These are phyloP conservation scores for Tricholoma matsutake DNA, from an alignment of 768 basidiomycete genomes.

Conservation along the genomic window DNA sequence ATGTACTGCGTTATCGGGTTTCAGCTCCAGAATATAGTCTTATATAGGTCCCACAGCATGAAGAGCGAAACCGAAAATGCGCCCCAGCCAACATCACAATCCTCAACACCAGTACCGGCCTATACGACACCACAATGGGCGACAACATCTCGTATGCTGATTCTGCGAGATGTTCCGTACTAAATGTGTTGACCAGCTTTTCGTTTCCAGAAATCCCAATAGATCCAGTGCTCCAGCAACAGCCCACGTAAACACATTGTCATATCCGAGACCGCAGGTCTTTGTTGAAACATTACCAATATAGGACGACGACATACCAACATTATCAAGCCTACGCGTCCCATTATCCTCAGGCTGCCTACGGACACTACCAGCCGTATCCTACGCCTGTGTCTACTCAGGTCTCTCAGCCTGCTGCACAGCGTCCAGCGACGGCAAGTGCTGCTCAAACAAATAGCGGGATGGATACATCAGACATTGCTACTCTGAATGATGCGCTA, in stretches of 20 bases:
- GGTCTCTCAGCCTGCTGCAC: conserved; percentile 20
- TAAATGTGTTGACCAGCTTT: not conserved
- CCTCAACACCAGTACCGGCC: conserved; percentile 21
- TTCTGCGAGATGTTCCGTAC: not conserved
- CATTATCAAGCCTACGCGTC: conserved; percentile 45
- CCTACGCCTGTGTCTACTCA: conserved; percentile 31
- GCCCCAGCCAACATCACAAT: conserved; percentile 25
- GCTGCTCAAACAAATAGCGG: conserved; percentile 22
- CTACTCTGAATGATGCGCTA: conserved; percentile 79
- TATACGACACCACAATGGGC: conserved; percentile 32
- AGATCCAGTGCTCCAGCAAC: conserved; percentile 65
- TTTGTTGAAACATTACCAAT: conserved; percentile 18
- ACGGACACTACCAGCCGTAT: conserved; percentile 46
- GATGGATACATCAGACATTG: conserved; percentile 67
- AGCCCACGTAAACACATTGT: conserved; percentile 37
- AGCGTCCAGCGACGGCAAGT: conserved; percentile 5
- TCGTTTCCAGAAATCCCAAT: conserved; percentile 52
- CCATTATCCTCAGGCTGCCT: conserved; percentile 43
- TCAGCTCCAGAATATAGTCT: not conserved
- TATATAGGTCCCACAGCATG: conserved; percentile 24
- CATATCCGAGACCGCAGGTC: conserved; percentile 15
- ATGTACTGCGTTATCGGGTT: not conserved
- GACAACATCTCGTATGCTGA: conserved; percentile 25
- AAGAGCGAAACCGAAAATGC: conserved; percentile 40
- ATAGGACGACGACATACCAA: conserved; percentile 46